These are phyloP conservation scores for Verticillium klebahnii DNA, from an alignment of 2,329 filamentous ascomycete species.

Conservation along the genomic window DNA sequence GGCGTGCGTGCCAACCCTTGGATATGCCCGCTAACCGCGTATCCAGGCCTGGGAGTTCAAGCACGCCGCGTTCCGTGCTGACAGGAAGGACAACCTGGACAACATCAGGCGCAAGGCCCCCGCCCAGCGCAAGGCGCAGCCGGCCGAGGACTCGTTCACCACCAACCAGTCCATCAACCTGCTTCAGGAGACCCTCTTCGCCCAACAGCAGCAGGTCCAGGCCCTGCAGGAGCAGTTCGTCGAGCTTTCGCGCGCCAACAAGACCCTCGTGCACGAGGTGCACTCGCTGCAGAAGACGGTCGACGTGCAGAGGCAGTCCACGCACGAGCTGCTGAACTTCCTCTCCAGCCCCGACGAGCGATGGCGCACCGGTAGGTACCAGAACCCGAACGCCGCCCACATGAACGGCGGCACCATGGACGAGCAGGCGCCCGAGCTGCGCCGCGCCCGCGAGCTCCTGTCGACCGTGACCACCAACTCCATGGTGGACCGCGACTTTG, in stretches of 20 bases:
- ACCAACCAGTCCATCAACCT: conserved; percentile 85
- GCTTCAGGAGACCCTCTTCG: conserved; percentile 80
- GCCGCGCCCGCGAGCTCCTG: conserved; percentile 52
- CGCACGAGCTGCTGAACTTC: conserved; percentile 53
- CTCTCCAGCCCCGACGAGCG: conserved; percentile 45
- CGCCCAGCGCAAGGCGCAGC: conserved; percentile 72
- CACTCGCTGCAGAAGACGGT: conserved; percentile 57
- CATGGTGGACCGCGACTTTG: conserved; percentile 49
- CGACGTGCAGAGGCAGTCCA: conserved; percentile 52
- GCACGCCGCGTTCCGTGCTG: conserved; percentile 91
- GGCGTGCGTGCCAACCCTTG: neutral
- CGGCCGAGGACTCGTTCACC: conserved; percentile 65
- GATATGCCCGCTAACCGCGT: neutral
- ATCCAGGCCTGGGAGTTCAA: conserved; percentile 88
- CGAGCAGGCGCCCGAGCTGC: conserved; percentile 47
- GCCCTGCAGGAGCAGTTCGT: conserved; percentile 79
- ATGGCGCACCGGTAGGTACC: conserved; percentile 34
- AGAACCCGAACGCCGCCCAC: conserved; percentile 28
- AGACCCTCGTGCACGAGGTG: conserved; percentile 58
- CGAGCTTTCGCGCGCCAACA: conserved; percentile 64
- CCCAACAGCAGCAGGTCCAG: conserved; percentile 89
- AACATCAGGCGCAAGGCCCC: conserved; percentile 96
- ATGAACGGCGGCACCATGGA: conserved; percentile 36
- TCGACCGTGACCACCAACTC: conserved; percentile 47
- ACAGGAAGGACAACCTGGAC: conserved; percentile 93